Percentiles rank a stretch among this genome's conserved stretches.
phyloP scores from a whole-genome alignment of 805 yeast genomes.

The Wickerhamomyces silvicola region DNA sequence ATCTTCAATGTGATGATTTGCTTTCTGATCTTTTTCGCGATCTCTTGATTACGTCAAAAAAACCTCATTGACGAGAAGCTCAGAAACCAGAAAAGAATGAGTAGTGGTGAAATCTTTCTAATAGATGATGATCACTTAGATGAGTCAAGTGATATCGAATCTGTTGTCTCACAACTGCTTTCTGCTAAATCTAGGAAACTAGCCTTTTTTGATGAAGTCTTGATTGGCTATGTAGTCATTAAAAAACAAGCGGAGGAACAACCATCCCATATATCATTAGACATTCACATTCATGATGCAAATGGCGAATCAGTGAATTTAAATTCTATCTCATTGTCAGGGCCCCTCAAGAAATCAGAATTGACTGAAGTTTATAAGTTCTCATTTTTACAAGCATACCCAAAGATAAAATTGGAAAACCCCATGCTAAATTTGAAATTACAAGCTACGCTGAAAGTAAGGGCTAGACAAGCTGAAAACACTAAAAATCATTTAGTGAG shows the following conservation, averaged over 20 bases:
- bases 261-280: neutral
- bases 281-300: neutral
- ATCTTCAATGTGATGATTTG: too few relatives aligned
- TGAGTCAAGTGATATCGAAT: neutral
- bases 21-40: too few relatives aligned
- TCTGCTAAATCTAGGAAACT: neutral
- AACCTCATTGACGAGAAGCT: too few relatives aligned
- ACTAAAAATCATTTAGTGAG: neutral
- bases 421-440: constrained; percentile 11
- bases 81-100: too few relatives aligned
- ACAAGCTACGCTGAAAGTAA: constrained; percentile 1
- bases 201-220: constrained; percentile 10
- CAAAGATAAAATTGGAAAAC: constrained; percentile 16
- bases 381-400: constrained; percentile 13
- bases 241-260: constrained; percentile 1
- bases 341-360: neutral
- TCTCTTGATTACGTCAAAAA: too few relatives aligned
- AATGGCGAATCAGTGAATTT: neutral
- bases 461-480: neutral
- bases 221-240: constrained; percentile 8
- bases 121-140: neutral
- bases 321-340: neutral
- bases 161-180: neutral
- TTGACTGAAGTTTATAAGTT: constrained; percentile 8
- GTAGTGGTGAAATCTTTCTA: too few relatives aligned